phyloP scores from a whole-genome alignment of 495 filamentous ascomycete species.

The Penicillium cataractarum region DNA sequence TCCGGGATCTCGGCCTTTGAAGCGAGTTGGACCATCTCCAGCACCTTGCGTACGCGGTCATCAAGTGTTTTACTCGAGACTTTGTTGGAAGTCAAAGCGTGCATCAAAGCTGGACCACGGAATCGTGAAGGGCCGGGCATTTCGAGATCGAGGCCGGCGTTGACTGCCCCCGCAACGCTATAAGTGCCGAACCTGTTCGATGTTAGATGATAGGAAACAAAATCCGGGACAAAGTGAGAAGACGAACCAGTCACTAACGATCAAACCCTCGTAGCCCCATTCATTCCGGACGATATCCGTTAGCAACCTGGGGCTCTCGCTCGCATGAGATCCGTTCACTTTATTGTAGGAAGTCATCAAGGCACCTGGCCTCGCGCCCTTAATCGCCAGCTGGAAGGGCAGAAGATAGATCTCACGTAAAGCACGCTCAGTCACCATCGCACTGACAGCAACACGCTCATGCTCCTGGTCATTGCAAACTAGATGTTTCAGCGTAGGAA shows the following conservation, averaged over 20 bases:
- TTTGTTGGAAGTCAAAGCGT: conserved; percentile 58
- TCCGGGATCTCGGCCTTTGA: conserved; percentile 58
- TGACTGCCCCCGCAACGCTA: conserved; percentile 65
- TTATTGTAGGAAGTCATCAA: conserved; percentile 79
- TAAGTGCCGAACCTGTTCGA: conserved; percentile 63
- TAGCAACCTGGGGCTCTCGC: conserved; percentile 61
- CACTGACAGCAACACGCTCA: conserved; percentile 66
- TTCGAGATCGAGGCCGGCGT: conserved; percentile 73
- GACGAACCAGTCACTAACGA: conserved; percentile 72
- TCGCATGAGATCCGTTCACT: conserved; percentile 70
- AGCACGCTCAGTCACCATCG: conserved; percentile 70
- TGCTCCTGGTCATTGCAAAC: conserved; percentile 82
- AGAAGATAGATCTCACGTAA: conserved; percentile 76
- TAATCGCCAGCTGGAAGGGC: conserved; percentile 70
- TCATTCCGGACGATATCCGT: conserved; percentile 66
- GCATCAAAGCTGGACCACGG: conserved; percentile 55
- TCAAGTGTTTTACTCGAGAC: conserved; percentile 55
- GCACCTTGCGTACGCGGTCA: conserved; percentile 57
- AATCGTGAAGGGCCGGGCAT: conserved; percentile 68
- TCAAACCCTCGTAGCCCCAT: conserved; percentile 68
- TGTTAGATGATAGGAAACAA: not conserved
- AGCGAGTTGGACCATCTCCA: conserved; percentile 61
- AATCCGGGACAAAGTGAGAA: not conserved
- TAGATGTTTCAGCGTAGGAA: conserved; percentile 73
- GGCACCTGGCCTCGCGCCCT: conserved; percentile 57